phyloP scores from a whole-genome alignment of 2,329 filamentous ascomycete species.

The Exserohilum rostratum region DNA sequence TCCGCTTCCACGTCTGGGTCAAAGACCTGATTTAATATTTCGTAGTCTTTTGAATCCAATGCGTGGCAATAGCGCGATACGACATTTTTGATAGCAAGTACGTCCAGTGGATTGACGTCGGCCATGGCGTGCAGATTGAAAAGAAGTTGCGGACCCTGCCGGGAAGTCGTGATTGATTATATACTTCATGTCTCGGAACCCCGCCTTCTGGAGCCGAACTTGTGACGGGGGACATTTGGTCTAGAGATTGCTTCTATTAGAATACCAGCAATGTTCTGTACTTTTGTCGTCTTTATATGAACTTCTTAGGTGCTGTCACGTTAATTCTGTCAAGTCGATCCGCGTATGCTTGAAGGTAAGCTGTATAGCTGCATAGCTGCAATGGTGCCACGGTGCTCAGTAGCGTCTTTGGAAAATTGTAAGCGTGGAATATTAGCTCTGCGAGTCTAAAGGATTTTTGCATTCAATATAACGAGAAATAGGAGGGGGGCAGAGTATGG shows the following conservation, averaged over 20 bases:
- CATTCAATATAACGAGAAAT: not conserved
- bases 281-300: not conserved
- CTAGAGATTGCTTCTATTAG: not conserved
- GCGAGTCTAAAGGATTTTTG: not conserved
- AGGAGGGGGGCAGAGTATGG: too few relatives aligned
- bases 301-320: not conserved
- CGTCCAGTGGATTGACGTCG: slow-evolving; percentile 31
- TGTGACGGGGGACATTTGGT: not conserved
- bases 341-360: not conserved
- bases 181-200: slow-evolving; percentile 12
- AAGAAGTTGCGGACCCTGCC: not conserved
- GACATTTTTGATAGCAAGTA: slow-evolving; percentile 51
- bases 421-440: not conserved
- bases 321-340: not conserved
- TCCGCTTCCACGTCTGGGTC: slow-evolving; percentile 47
- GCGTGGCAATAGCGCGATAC: slow-evolving; percentile 53
- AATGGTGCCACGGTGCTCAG: too few relatives aligned
- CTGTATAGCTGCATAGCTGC: not conserved
- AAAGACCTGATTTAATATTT: slow-evolving; percentile 50
- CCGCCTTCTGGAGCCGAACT: slow-evolving; percentile 9
- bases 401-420: not conserved
- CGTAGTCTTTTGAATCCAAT: slow-evolving; percentile 51
- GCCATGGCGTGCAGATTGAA: slow-evolving; percentile 12
- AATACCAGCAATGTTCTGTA: not conserved
- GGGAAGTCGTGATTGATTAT: slow-evolving; percentile 4